A percentile compares a stretch with the other conserved stretches of the same genome.
phyloP scores from a whole-genome alignment of 106 monocot species.

The Vanilla planifolia region DNA sequence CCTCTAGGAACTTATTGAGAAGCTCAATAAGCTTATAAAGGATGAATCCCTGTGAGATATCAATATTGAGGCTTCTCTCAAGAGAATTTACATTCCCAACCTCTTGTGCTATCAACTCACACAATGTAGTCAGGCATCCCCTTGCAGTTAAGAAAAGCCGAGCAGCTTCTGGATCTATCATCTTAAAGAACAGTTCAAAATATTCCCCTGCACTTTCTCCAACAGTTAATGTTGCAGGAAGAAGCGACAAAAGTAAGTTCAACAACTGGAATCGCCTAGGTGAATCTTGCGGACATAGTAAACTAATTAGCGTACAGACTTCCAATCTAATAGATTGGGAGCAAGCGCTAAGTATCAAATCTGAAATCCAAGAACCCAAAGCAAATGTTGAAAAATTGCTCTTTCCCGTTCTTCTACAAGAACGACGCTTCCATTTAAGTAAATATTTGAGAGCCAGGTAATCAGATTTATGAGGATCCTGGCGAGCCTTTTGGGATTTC shows the following conservation, averaged over 20 bases:
- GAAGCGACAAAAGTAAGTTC: constrained; percentile 68
- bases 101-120: constrained; percentile 71
- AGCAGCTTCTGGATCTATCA: constrained; percentile 71
- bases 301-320: constrained; percentile 69
- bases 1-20: constrained; percentile 92
- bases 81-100: constrained; percentile 73
- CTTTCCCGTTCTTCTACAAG: constrained; percentile 54
- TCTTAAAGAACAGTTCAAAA: constrained; percentile 84
- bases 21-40: constrained; percentile 96
- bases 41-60: constrained; percentile 96
- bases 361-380: constrained; percentile 93
- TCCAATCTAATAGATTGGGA: constrained; percentile 96
- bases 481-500: constrained; percentile 44
- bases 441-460: constrained; percentile 85
- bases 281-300: constrained; percentile 72
- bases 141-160: constrained; percentile 82
- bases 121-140: constrained; percentile 68
- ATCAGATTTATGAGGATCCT: constrained; percentile 68
- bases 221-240: constrained; percentile 63
- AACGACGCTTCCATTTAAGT: constrained; percentile 74
- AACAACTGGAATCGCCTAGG: constrained; percentile 77
- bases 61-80: constrained; percentile 90
- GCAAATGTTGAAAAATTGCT: constrained; percentile 79
- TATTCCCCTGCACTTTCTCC: constrained; percentile 99
- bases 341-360: constrained; percentile 92